phyloP scores from a whole-genome alignment of 140 eudicot genomes.

The Cichorium intybus region DNA sequence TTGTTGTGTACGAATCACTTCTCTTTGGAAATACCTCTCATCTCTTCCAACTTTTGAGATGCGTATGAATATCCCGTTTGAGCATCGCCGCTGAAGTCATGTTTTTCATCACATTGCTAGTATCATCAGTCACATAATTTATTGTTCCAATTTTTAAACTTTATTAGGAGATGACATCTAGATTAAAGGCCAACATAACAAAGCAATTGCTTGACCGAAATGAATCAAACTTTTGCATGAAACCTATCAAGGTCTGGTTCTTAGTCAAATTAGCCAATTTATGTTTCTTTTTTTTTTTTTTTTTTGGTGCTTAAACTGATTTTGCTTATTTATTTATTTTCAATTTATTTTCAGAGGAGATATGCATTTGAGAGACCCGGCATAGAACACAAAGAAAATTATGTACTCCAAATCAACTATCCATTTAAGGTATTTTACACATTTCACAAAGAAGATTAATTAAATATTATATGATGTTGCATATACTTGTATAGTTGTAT shows the following conservation, averaged over 20 bases:
- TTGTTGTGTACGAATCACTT: too few relatives aligned
- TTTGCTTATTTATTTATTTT: too few relatives aligned
- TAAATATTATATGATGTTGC: constrained; percentile 6
- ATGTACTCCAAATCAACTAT: constrained; percentile 77
- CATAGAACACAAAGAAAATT: constrained; percentile 71
- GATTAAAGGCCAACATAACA: constrained; percentile 59
- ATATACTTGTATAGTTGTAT: too few relatives aligned
- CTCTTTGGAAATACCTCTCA: too few relatives aligned
- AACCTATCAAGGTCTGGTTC: constrained; percentile 84
- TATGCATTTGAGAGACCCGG: constrained; percentile 91
- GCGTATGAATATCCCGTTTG: too few relatives aligned
- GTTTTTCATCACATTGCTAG: constrained; percentile 8
- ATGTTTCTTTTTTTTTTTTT: not conserved
- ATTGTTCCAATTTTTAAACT: constrained; percentile 2
- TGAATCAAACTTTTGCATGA: constrained; percentile 79
- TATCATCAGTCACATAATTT: constrained; percentile 2
- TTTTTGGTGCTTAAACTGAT: not conserved
- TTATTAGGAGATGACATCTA: constrained; percentile 79
- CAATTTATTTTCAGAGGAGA: constrained; percentile 54
- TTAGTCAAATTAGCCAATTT: not conserved
- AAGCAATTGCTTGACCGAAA: constrained; percentile 61
- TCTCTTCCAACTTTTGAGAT: too few relatives aligned
- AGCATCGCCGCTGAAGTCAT: too few relatives aligned
- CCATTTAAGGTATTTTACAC: constrained; percentile 73
- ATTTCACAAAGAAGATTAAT: not conserved